Percentiles rank a stretch among this genome's conserved stretches.
Conservation (phyloP, 495 filamentous ascomycete species). For the Lasiosphaeria ovina region DNA sequence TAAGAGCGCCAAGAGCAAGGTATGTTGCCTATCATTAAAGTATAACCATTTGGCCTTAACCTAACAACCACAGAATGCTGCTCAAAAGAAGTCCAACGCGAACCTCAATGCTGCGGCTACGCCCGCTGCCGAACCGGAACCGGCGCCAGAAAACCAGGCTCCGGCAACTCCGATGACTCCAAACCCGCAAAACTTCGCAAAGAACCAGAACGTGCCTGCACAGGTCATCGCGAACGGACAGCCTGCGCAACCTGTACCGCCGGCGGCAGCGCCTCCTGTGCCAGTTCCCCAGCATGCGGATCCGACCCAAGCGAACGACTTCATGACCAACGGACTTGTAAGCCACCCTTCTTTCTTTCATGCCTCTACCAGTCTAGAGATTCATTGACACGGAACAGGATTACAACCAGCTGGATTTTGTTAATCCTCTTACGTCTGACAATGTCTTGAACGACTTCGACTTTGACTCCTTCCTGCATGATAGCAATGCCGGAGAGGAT, state of each 20-base stretch:
- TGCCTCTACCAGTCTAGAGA: neutral
- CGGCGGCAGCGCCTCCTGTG: slow-evolving; percentile 43
- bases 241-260: slow-evolving; percentile 39
- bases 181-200: slow-evolving; percentile 64
- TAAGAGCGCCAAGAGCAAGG: slow-evolving; percentile 71
- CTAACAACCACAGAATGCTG: slow-evolving; percentile 50
- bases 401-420: slow-evolving; percentile 56
- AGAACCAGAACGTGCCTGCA: slow-evolving; percentile 51
- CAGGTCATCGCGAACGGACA: slow-evolving; percentile 49
- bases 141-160: slow-evolving; percentile 70
- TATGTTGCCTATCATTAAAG: slow-evolving; percentile 47
- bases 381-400: slow-evolving; percentile 28
- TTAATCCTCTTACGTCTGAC: slow-evolving; percentile 54
- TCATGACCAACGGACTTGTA: slow-evolving; percentile 41
- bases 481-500: slow-evolving; percentile 38
- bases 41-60: slow-evolving; percentile 27
- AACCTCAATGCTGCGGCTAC: slow-evolving; percentile 63
- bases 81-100: slow-evolving; percentile 68
- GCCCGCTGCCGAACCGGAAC: slow-evolving; percentile 70
- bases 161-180: slow-evolving; percentile 86
- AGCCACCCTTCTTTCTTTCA: slow-evolving; percentile 19
- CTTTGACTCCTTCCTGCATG: slow-evolving; percentile 89
- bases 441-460: slow-evolving; percentile 91
- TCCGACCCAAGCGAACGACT: slow-evolving; percentile 33
- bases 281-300: slow-evolving; percentile 48